phyloP scores from a whole-genome alignment of 1,284 basidiomycete genomes.

The Apiotrichum veenhuisii region DNA sequence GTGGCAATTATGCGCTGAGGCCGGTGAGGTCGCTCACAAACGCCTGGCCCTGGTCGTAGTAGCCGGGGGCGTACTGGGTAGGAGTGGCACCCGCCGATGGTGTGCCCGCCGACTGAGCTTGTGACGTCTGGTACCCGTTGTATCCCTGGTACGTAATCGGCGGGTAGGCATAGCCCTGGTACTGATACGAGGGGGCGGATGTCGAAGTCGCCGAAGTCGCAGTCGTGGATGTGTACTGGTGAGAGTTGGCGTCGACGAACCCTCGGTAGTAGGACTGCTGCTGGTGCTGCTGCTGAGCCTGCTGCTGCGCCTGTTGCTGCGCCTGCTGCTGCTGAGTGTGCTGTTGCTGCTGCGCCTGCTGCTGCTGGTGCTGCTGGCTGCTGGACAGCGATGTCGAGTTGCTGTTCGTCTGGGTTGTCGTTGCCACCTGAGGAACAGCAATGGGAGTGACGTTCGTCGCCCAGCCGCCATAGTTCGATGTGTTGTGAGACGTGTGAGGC shows the following conservation, averaged over 20 bases:
- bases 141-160: slow-evolving; percentile 1
- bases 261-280: slow-evolving; percentile 2
- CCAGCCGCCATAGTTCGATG: slow-evolving; percentile 11
- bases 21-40: slow-evolving; percentile 15
- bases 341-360: slow-evolving; percentile 1
- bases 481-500: slow-evolving; percentile 11
- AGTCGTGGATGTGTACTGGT: slow-evolving; percentile 1
- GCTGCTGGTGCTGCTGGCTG: slow-evolving; percentile 8
- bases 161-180: neutral
- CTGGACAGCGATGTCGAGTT: neutral
- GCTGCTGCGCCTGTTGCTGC: neutral
- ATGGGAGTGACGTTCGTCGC: slow-evolving; percentile 9
- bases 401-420: neutral
- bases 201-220: neutral
- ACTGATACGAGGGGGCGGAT: neutral
- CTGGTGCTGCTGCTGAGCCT: slow-evolving; percentile 1
- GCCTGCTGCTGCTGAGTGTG: neutral
- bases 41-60: slow-evolving; percentile 11
- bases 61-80: slow-evolving; percentile 6
- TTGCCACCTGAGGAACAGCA: slow-evolving; percentile 3
- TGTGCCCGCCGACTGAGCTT: neutral
- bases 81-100: slow-evolving; percentile 1
- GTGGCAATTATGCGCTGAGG: slow-evolving; percentile 13
- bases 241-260: neutral
- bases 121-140: slow-evolving; percentile 2